Conservation (phyloP, 345 rosid genomes). For the Murraya paniculata region DNA sequence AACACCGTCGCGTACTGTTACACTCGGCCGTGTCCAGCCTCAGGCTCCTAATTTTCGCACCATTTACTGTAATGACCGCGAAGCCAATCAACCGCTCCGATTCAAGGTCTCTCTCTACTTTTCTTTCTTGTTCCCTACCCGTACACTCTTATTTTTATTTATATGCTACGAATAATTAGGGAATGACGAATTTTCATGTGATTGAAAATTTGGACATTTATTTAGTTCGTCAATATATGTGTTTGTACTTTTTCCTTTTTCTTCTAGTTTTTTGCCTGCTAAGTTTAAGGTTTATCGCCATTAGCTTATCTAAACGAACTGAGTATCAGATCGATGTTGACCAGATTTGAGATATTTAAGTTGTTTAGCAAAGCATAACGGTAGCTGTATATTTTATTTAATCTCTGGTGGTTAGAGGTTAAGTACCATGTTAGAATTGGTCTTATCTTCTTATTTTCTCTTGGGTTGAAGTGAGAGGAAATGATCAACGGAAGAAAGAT, state of each 20-base stretch:
- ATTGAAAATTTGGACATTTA: not conserved
- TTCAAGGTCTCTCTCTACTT: slow-evolving; percentile 57
- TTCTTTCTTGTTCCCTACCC: not conserved
- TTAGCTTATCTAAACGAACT: not conserved
- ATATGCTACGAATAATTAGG: not conserved
- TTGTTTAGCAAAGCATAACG: not conserved
- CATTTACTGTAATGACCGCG: slow-evolving; percentile 91
- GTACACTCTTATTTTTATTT: not conserved
- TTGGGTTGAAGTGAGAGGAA: not conserved
- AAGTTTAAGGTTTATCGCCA: not conserved
- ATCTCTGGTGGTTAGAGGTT: not conserved
- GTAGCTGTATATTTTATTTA: not conserved
- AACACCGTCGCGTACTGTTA: slow-evolving; percentile 59
- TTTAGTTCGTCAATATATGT: not conserved
- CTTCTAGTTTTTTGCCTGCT: not conserved
- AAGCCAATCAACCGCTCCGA: slow-evolving; percentile 71
- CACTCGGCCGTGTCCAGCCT: slow-evolving; percentile 91
- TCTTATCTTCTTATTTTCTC: not conserved
- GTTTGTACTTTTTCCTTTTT: not conserved
- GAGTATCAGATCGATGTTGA: not conserved
- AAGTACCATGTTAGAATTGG: not conserved
- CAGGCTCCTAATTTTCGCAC: slow-evolving; percentile 96
- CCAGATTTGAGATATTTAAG: not conserved
- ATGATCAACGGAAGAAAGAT: not conserved
- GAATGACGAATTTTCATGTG: not conserved